A percentile compares a stretch with the other conserved stretches of the same genome.
Conservation (phyloP, 1,284 basidiomycete genomes). For the Leccinum subspadiceum region DNA sequence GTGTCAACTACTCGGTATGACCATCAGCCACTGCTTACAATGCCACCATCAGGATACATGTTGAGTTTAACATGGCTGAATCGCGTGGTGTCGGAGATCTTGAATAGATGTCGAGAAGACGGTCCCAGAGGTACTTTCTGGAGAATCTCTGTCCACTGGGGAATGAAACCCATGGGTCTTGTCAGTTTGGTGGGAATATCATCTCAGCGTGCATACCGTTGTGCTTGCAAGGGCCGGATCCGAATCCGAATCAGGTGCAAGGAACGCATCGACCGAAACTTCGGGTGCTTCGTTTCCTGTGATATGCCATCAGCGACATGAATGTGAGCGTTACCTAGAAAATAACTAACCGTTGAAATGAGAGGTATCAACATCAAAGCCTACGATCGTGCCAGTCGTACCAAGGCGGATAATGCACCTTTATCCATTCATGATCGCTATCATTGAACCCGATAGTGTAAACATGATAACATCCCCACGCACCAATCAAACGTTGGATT, state of each 20-base stretch:
- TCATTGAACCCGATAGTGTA: not conserved
- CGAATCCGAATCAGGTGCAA: constrained; percentile 41
- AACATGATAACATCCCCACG: constrained; percentile 16
- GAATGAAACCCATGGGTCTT: not conserved
- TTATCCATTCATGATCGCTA: not conserved
- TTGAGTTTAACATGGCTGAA: constrained; percentile 88
- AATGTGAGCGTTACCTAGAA: not conserved
- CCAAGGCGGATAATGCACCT: constrained; percentile 93
- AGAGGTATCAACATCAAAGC: constrained; percentile 95
- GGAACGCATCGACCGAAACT: constrained; percentile 70
- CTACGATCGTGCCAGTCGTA: constrained; percentile 72
- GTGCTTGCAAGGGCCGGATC: constrained; percentile 47
- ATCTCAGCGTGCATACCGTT: constrained; percentile 42
- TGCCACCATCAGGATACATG: constrained; percentile 97
- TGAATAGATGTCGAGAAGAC: constrained; percentile 83
- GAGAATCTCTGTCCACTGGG: constrained; percentile 80
- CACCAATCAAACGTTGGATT: constrained; percentile 91
- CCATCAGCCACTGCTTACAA: constrained; percentile 52
- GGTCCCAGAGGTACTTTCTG: constrained; percentile 78
- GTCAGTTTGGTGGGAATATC: not conserved
- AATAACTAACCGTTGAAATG: constrained; percentile 78
- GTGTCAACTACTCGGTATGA: constrained; percentile 1
- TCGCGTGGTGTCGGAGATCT: constrained; percentile 52
- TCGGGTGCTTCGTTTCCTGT: constrained; percentile 88
- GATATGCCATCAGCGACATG: not conserved